Conservation (phyloP, 495 filamentous ascomycete species). For the Echria macrotheca region DNA sequence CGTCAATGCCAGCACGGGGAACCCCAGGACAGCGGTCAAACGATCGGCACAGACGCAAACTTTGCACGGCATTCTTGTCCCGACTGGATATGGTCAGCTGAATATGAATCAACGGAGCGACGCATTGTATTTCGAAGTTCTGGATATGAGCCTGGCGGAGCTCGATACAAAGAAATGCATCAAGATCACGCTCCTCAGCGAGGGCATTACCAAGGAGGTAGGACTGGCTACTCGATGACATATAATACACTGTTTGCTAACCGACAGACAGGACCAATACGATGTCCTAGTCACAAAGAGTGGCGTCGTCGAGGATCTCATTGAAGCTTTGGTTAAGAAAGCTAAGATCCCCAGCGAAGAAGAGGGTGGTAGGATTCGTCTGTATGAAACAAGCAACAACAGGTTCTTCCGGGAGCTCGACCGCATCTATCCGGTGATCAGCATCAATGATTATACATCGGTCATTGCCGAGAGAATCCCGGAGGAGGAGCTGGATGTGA, state of each 20-base stretch:
- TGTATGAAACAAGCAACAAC: conserved; percentile 73
- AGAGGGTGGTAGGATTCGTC: conserved; percentile 55
- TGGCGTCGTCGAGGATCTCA: conserved; percentile 69
- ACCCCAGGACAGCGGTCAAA: conserved; percentile 70
- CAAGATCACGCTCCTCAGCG: conserved; percentile 76
- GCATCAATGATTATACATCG: conserved; percentile 78
- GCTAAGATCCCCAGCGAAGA: conserved; percentile 68
- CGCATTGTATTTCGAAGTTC: conserved; percentile 79
- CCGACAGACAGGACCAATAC: conserved; percentile 52
- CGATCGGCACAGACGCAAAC: conserved; percentile 53
- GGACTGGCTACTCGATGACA: no score
- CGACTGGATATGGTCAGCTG: conserved; percentile 44
- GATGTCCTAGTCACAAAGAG: conserved; percentile 82
- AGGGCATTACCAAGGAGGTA: conserved; percentile 88
- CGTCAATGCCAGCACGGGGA: conserved; percentile 66
- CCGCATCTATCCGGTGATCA: conserved; percentile 57
- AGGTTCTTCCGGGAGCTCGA: conserved; percentile 74
- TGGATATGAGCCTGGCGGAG: conserved; percentile 91
- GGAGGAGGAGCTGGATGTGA: conserved; percentile 63
- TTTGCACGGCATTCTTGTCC: conserved; percentile 64
- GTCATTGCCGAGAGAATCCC: conserved; percentile 76
- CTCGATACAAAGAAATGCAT: conserved; percentile 82
- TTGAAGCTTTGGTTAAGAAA: conserved; percentile 71
- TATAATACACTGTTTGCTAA: no score
- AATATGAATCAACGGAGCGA: conserved; percentile 67